Percentiles rank a stretch among this genome's conserved stretches.
These are phyloP conservation scores for Furcasterigmium furcatum DNA, from an alignment of 2,329 filamentous ascomycete genomes.

Conservation along the genomic window DNA sequence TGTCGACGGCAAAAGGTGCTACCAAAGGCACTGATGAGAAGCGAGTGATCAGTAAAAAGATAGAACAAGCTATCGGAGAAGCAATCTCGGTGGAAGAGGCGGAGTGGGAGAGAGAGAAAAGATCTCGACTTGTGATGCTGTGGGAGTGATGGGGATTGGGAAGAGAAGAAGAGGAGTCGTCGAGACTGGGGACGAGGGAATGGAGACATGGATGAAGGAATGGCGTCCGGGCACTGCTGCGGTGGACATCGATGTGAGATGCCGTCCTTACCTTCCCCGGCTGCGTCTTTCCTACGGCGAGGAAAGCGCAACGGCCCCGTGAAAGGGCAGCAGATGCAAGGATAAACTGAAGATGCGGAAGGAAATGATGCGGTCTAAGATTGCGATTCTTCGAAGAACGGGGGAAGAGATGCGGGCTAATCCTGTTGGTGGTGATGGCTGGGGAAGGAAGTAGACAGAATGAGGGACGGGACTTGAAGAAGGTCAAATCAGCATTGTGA, in stretches of 20 bases:
- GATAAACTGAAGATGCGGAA: too few species aligned
- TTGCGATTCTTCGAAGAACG: too few species aligned
- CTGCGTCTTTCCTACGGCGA: background rate
- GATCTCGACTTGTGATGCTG: slow-evolving; percentile 40
- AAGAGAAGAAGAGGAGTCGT: slow-evolving; percentile 7
- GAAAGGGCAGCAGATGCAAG: too few species aligned
- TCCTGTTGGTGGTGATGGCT: background rate
- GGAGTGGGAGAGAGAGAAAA: slow-evolving; percentile 20
- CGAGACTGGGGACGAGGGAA: background rate
- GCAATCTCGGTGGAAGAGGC: slow-evolving; percentile 45
- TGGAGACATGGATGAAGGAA: slow-evolving; percentile 3
- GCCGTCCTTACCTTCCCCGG: too few species aligned
- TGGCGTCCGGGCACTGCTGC: background rate
- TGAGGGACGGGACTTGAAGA: background rate
- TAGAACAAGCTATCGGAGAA: slow-evolving; percentile 52
- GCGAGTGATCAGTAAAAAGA: slow-evolving; percentile 54
- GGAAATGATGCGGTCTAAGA: too few species aligned
- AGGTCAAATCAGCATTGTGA: too few species aligned
- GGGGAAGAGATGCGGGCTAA: background rate
- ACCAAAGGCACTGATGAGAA: slow-evolving; percentile 52
- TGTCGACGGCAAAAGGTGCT: slow-evolving; percentile 37
- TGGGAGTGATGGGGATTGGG: slow-evolving; percentile 17
- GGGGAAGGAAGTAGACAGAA: background rate
- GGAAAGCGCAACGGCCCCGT: background rate
- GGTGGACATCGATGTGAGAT: too few species aligned